Conservation (phyloP, 2,329 filamentous ascomycete species). For the Reticulascus tulasneorum region DNA sequence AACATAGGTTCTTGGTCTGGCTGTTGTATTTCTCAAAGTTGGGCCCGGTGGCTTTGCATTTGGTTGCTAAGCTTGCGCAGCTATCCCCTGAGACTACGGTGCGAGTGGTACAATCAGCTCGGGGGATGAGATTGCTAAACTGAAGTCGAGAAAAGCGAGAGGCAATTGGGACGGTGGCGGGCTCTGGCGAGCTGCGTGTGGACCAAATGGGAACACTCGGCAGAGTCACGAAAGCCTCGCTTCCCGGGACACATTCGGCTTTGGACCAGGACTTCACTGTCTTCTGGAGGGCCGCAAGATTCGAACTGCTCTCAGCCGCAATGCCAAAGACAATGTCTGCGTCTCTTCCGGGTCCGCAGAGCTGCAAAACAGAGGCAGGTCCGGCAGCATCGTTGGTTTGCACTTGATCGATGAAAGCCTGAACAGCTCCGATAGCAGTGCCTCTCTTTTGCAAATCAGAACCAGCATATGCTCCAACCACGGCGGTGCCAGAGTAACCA, state of each 20-base stretch:
- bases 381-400: too few relatives aligned
- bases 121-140: slow-evolving; percentile 1
- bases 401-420: too few relatives aligned
- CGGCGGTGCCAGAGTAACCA: too few relatives aligned
- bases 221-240: slow-evolving; percentile 16
- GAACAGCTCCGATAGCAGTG: too few relatives aligned
- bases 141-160: slow-evolving; percentile 1
- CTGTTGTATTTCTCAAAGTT: slow-evolving; percentile 24
- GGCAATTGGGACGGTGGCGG: too few relatives aligned
- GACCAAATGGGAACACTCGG: slow-evolving; percentile 14
- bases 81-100: slow-evolving; percentile 16
- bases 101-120: slow-evolving; percentile 2
- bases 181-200: slow-evolving; percentile 21
- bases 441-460: too few relatives aligned
- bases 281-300: too few relatives aligned
- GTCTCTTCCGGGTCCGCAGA: too few relatives aligned
- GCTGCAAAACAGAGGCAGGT: too few relatives aligned
- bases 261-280: slow-evolving; percentile 25
- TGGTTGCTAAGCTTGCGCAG: slow-evolving; percentile 18
- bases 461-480: too few relatives aligned
- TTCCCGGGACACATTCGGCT: slow-evolving; percentile 23
- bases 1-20: slow-evolving; percentile 18
- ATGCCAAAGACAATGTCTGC: too few relatives aligned
- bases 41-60: slow-evolving; percentile 18
- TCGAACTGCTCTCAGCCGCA: too few relatives aligned